These are phyloP conservation scores for Pyracantha coccinea DNA, from an alignment of 331 rosid species.

Conservation along the genomic window DNA sequence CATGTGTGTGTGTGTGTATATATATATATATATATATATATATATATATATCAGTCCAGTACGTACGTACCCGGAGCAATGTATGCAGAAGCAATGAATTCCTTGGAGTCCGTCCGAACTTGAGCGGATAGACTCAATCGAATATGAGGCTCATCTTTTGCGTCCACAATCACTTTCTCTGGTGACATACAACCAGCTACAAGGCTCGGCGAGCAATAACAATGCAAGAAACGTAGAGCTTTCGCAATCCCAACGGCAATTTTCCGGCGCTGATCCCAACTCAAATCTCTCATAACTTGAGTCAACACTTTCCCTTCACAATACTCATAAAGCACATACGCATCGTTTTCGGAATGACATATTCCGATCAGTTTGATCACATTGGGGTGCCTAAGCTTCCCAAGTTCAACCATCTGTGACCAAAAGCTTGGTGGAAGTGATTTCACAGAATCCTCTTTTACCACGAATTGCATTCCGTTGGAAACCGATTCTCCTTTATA, in stretches of 20 bases:
- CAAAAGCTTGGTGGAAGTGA: conserved; percentile 31
- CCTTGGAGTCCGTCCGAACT: conserved; percentile 20
- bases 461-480: conserved; percentile 38
- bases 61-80: conserved; percentile 49
- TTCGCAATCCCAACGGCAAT: conserved; percentile 51
- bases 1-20: neutral
- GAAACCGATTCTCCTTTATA: conserved; percentile 38
- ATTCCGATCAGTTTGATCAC: conserved; percentile 41
- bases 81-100: conserved; percentile 40
- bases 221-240: conserved; percentile 55
- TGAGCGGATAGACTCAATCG: conserved; percentile 32
- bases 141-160: conserved; percentile 47
- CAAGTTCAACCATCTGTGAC: conserved; percentile 43
- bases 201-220: conserved; percentile 20
- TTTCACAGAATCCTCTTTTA: conserved; percentile 32
- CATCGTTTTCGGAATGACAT: conserved; percentile 51
- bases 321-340: conserved; percentile 44
- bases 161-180: conserved; percentile 39
- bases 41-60: neutral
- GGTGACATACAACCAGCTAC: conserved; percentile 41
- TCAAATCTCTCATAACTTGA: conserved; percentile 29
- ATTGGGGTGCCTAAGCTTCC: conserved; percentile 49
- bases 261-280: conserved; percentile 58
- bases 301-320: conserved; percentile 34
- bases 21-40: neutral